Percentiles rank a stretch among this genome's conserved stretches.
These are phyloP conservation scores for Vaccinium macrocarpon DNA, from an alignment of 148 eudicot species.

Conservation along the genomic window DNA sequence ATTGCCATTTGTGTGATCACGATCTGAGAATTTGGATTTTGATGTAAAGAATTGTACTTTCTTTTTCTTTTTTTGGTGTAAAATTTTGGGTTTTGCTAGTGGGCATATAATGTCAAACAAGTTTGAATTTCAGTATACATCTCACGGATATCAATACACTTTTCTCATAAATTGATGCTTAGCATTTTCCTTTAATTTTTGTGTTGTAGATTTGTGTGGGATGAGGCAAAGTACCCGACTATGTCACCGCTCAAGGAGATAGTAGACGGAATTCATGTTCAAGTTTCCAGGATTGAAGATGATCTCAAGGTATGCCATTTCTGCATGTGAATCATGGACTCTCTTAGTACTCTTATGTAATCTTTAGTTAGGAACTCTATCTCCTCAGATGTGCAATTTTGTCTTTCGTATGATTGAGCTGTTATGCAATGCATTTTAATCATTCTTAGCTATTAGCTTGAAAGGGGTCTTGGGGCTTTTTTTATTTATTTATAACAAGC, in stretches of 20 bases:
- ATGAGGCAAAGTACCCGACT: slow-evolving; percentile 91
- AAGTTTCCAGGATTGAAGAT: slow-evolving; percentile 88
- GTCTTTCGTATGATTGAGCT: neutral
- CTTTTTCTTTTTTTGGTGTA: neutral
- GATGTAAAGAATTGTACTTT: neutral
- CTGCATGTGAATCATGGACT: neutral
- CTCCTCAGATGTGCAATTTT: neutral
- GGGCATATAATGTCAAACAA: too few relatives aligned
- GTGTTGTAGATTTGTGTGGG: slow-evolving; percentile 80
- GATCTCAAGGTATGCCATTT: slow-evolving; percentile 75
- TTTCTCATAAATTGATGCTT: too few relatives aligned
- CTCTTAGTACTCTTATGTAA: neutral
- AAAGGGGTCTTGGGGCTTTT: neutral
- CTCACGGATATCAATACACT: too few relatives aligned
- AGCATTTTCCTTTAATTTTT: neutral
- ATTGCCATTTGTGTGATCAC: slow-evolving; percentile 21
- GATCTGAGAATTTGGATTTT: neutral
- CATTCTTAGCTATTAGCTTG: neutral
- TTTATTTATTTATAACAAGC: neutral
- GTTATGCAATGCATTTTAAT: neutral
- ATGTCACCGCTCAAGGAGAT: slow-evolving; percentile 88
- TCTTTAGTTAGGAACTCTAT: neutral
- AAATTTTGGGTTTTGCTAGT: too few relatives aligned
- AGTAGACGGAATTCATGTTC: slow-evolving; percentile 76
- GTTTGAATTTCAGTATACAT: too few relatives aligned